Evolutionary conservation across 768 basidiomycete species (phyloP), one percentile per base, ranked within the genome.

Genomic region (Lactifluus hygrophoroides): DNA sequence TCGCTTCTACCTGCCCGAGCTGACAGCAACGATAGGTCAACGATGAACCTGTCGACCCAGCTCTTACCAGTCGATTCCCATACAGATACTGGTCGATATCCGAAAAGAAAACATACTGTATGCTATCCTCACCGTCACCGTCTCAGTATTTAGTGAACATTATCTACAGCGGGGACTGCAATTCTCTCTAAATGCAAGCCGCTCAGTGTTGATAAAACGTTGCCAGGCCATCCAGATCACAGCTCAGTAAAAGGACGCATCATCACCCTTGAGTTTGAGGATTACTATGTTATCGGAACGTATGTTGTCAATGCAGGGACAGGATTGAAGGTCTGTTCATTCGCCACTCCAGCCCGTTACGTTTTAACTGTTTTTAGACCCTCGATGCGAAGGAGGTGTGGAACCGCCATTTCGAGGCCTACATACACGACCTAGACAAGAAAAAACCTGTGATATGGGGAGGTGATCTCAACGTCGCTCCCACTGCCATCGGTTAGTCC

Each of bases 381-480:
- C 71, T 94, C 51, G 80, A 83, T 30, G 79, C 75, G 48, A 92
- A 94, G 69, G 85, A 88, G 47, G 72, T 76, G 53, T 94, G 92
- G 92, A 87, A 90, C 58, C 67, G 67, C 3, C 84, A 91, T 67
- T 93, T 94, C 67, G 82, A 85, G 53, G 62, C 73, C 2, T 86
- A 93, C 66, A 77, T 94, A 21, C 82, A 82, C 4, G 76, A 81
- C 23, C 73, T 94, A 3, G 88, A 93, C 70, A 78, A 75, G 61
- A 81, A 78, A 66, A 94, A 94, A 65, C 84, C 90, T 3, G 86
- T 94, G 10, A 86, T 94, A 55, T 94, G 92, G 92, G 76, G 79
- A 11, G 92, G 92, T 7, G 92, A 94, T 70, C 66, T 94, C 56
- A 94, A 94, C 60, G 88, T 91, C 43, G 89, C 91, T 4, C 89